Conservation (phyloP, 2,329 filamentous ascomycete genomes). For the Akanthomyces muscarius region DNA sequence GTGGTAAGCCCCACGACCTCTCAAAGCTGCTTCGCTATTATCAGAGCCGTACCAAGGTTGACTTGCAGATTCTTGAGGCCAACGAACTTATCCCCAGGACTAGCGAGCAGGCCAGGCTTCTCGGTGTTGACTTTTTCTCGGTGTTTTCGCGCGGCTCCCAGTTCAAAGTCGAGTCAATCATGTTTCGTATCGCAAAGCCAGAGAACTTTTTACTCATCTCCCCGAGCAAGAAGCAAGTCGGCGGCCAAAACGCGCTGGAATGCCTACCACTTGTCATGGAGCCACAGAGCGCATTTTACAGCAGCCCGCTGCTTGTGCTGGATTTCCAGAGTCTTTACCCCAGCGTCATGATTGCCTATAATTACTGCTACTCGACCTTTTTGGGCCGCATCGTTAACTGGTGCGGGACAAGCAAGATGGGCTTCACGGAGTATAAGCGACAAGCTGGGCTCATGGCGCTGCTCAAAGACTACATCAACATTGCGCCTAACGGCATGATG, state of each 20-base stretch:
- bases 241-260: conserved; percentile 88
- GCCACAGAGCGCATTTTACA: conserved; percentile 91
- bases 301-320: conserved; percentile 79
- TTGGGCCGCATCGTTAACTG: conserved; percentile 80
- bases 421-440: conserved; percentile 81
- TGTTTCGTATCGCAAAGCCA: conserved; percentile 97
- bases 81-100: conserved; percentile 87
- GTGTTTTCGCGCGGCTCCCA: conserved; percentile 94
- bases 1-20: conserved; percentile 63
- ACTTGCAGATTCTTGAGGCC: conserved; percentile 85
- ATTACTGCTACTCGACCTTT: conserved; percentile 97
- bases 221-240: conserved; percentile 86
- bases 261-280: conserved; percentile 97
- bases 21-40: conserved; percentile 76
- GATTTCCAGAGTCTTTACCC: conserved; percentile 97
- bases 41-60: conserved; percentile 67
- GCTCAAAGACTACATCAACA: conserved; percentile 80
- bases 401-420: conserved; percentile 93
- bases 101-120: conserved; percentile 86
- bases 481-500: conserved; percentile 95
- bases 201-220: conserved; percentile 91
- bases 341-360: conserved; percentile 98
- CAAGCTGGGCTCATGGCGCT: conserved; percentile 71
- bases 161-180: conserved; percentile 97
- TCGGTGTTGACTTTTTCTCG: conserved; percentile 95